A percentile compares a stretch with the other conserved stretches of the same genome.
phyloP scores from a whole-genome alignment of 208 protist species.

The Acanthamoeba divionensis region DNA sequence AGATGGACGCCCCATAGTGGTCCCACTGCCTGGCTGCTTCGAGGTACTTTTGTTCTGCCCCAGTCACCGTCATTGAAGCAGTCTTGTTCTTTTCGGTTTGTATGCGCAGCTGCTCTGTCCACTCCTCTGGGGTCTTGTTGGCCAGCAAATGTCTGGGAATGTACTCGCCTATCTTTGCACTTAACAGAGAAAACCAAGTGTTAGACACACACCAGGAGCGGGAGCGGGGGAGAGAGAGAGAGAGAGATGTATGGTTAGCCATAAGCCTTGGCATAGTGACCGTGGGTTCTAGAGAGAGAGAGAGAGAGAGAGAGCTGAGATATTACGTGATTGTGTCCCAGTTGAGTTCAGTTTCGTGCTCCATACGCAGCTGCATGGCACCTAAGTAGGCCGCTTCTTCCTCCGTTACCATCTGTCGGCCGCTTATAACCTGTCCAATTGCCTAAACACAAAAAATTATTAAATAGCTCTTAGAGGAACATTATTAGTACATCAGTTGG shows the following conservation, averaged over 20 bases:
- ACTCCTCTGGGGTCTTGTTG: neutral
- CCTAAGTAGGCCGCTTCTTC: neutral
- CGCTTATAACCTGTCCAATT: constrained; percentile 6
- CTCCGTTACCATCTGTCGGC: constrained; percentile 8
- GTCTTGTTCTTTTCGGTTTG: neutral
- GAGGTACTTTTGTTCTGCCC: constrained; percentile 21
- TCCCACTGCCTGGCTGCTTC: neutral
- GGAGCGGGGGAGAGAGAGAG: too few species aligned
- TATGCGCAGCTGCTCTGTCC: neutral
- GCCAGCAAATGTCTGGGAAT: neutral
- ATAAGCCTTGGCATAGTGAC: too few species aligned
- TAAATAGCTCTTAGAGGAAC: neutral
- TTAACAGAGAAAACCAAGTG: neutral
- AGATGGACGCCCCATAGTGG: neutral
- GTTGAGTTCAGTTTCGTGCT: neutral
- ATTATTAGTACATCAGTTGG: neutral
- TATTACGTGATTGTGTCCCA: constrained; percentile 12
- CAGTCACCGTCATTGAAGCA: neutral
- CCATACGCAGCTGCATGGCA: neutral
- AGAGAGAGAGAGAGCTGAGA: neutral
- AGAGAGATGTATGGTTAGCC: too few species aligned
- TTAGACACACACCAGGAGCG: too few species aligned
- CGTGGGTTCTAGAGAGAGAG: too few species aligned
- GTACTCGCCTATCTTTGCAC: neutral
- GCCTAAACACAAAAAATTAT: neutral